Evolutionary conservation across 208 protist species (phyloP).

Genomic region (Novymonas esmeraldas): DNA sequence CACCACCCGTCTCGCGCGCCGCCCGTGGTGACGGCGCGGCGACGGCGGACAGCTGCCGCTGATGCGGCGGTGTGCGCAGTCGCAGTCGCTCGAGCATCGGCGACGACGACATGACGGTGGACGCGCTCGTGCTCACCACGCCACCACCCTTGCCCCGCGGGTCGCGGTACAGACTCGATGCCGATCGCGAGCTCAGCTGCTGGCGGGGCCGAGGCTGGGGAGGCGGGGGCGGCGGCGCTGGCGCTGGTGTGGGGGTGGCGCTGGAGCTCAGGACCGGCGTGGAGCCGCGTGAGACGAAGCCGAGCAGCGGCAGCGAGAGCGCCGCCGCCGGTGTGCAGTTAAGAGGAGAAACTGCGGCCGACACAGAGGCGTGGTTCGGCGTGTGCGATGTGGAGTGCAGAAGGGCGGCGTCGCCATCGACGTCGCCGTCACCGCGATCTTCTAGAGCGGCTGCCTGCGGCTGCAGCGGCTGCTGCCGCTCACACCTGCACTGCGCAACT

Average conservation of each 20-base stretch:
- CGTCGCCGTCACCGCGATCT: too few relatives aligned
- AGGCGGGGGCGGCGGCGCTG: not conserved
- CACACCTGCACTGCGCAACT: too few relatives aligned
- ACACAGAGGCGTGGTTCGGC: not conserved
- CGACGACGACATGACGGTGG: not conserved
- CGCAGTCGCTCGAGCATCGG: not conserved
- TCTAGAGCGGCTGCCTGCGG: too few relatives aligned
- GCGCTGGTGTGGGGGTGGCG: not conserved
- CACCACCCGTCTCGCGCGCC: not conserved
- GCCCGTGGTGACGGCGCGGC: not conserved
- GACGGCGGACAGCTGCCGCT: not conserved
- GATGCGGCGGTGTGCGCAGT: not conserved
- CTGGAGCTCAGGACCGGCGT: constrained; percentile 1
- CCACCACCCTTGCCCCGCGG: not conserved
- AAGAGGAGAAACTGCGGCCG: not conserved
- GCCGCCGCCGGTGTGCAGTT: not conserved
- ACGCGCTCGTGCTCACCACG: not conserved
- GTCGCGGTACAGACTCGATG: not conserved
- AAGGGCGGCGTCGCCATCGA: too few relatives aligned
- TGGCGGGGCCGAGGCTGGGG: not conserved
- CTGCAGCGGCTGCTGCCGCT: too few relatives aligned
- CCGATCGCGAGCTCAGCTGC: not conserved
- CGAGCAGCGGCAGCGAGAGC: not conserved
- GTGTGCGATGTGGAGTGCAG: too few relatives aligned
- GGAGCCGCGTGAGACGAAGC: constrained; percentile 2